Base-by-base conservation (phyloP, 257 asterid species). In the Cruciata laevipes region DNA sequence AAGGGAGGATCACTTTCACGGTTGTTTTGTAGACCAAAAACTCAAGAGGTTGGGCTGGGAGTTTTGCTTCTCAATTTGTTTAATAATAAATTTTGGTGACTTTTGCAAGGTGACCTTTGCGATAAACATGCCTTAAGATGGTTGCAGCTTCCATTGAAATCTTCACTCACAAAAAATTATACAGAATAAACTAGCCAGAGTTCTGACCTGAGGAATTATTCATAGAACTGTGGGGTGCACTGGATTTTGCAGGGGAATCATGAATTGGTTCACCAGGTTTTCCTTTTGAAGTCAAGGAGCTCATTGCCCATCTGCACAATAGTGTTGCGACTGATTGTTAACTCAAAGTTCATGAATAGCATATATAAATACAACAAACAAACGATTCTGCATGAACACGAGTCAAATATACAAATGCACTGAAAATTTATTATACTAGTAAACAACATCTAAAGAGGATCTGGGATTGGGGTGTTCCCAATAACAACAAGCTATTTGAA, bases 261-360 rank as follows among this genome's bases (percentile, higher is more conserved):
- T 80, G 75, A 77, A 71, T 76, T 72, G 78, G 96, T 71, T 94
- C 97, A 44, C 84, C 79, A 80, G 94, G 79, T 87, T 94, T 94
- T 74, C 96, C 95, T 85, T 87, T 94, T 59, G 82, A 68, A 37
- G 96, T 86, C 88, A 94, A 89, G 20, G 97, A 94, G 81, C 99
- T 94, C 97, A 94, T 94, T 37, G 96, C 99, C 99, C 99, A 94
- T 81, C 99, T 94, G 95, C 83, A 87, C 64, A 71, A 83, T 52
- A 67, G 65, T 37, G 64, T 18, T 47, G 42, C 42, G 65, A 20
- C 42, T 24, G 44, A 68, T 59, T 24, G 69, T 72, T 55, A 37
- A 64, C 71, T 52, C 35, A 42, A 58, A 58, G 55, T 23, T 67
- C 66, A 68, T 17, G 56, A 38, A 32, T 32, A 60, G 55, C 31